These are phyloP conservation scores for Cryphonectria japonica DNA, from an alignment of 2,329 filamentous ascomycete species.

Conservation along the genomic window DNA sequence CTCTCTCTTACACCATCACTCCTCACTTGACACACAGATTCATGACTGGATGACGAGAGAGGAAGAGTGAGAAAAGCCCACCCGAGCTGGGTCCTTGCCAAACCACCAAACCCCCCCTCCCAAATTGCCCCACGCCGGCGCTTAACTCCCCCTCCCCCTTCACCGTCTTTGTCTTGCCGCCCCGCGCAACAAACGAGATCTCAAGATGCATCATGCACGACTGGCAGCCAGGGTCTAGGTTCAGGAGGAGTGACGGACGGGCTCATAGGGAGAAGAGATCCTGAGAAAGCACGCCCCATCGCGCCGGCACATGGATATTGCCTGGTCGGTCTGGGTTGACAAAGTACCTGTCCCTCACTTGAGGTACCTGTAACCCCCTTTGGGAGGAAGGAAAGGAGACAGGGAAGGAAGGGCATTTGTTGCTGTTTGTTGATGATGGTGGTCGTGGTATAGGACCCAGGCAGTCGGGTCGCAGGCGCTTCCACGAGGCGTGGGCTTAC, in stretches of 20 bases:
- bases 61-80: background rate
- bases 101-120: background rate
- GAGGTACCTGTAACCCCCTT: background rate
- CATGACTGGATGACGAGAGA: background rate
- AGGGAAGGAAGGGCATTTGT: background rate
- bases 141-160: background rate
- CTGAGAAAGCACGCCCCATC: constrained; percentile 13
- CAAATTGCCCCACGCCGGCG: constrained; percentile 8
- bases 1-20: background rate
- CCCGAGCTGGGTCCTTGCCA: background rate
- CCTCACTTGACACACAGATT: too few relatives aligned
- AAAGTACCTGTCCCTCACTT: background rate
- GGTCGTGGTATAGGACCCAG: background rate
- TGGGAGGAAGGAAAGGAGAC: background rate
- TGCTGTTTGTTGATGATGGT: background rate
- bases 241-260: background rate
- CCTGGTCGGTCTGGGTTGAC: background rate
- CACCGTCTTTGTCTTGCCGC: constrained; percentile 11
- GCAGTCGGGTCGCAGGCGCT: background rate
- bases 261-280: background rate
- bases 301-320: constrained; percentile 5
- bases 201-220: constrained; percentile 22
- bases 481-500: background rate
- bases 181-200: constrained; percentile 17
- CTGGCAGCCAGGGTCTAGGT: background rate